phyloP scores from a whole-genome alignment of 2,329 filamentous ascomycete genomes.

The Colletotrichum lupini region DNA sequence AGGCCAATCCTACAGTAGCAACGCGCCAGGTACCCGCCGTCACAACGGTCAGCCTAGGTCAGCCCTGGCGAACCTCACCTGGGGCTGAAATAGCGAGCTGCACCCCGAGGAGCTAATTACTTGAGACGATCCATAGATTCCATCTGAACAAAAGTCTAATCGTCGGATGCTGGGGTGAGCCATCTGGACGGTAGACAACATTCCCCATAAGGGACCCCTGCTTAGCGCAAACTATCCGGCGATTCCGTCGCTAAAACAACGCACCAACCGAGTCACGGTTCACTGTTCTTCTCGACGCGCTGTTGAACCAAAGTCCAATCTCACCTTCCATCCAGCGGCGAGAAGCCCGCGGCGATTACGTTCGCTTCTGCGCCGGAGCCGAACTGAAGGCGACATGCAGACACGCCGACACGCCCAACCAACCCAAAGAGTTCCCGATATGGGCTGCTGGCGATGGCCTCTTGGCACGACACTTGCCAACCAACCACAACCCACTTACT shows the following conservation, averaged over 20 bases:
- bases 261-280: not conserved
- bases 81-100: not conserved
- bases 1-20: too few relatives aligned
- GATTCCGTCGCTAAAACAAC: not conserved
- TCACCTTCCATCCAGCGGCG: too few relatives aligned
- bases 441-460: not conserved
- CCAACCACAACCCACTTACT: not conserved
- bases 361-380: too few relatives aligned
- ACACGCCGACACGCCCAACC: too few relatives aligned
- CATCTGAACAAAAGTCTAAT: not conserved
- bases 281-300: not conserved
- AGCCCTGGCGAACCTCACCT: not conserved
- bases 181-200: not conserved
- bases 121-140: not conserved
- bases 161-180: not conserved
- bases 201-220: not conserved
- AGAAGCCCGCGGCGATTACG: too few relatives aligned
- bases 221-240: not conserved
- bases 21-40: not conserved
- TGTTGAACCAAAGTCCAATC: not conserved
- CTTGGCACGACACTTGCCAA: not conserved
- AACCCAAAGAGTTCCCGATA: too few relatives aligned
- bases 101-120: not conserved
- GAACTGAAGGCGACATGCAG: too few relatives aligned
- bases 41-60: not conserved